These are phyloP conservation scores for Neoboletus subvelutipes DNA, from an alignment of 768 basidiomycete genomes.

Conservation along the genomic window DNA sequence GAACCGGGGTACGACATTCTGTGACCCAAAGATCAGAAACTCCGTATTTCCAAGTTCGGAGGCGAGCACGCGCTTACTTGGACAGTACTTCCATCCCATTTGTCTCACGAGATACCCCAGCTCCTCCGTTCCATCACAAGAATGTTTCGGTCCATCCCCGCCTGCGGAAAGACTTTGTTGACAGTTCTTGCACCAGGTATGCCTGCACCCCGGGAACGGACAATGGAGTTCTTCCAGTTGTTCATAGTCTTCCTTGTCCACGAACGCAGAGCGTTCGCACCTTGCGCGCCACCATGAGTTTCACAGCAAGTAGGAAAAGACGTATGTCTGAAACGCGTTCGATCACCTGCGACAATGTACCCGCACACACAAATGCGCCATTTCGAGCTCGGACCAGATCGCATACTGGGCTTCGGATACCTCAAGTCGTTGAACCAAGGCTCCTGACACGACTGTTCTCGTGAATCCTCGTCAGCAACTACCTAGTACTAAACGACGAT, in stretches of 20 bases:
- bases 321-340: neutral
- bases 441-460: slow-evolving; percentile 39
- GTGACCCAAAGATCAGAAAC: neutral
- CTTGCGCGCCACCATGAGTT: slow-evolving; percentile 36
- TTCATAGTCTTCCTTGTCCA: slow-evolving; percentile 50
- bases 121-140: slow-evolving; percentile 58
- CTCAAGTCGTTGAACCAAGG: slow-evolving; percentile 39
- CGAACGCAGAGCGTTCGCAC: slow-evolving; percentile 47
- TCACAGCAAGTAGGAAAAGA: neutral
- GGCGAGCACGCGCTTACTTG: slow-evolving; percentile 38
- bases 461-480: neutral
- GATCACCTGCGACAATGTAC: slow-evolving; percentile 50
- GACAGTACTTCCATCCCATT: slow-evolving; percentile 63
- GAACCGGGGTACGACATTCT: slow-evolving; percentile 48
- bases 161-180: slow-evolving; percentile 34
- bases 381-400: slow-evolving; percentile 46
- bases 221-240: slow-evolving; percentile 44
- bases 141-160: slow-evolving; percentile 42
- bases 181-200: slow-evolving; percentile 63
- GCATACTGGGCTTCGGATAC: slow-evolving; percentile 42
- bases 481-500: neutral
- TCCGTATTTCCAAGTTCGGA: neutral
- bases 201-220: slow-evolving; percentile 45
- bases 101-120: slow-evolving; percentile 47
- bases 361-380: slow-evolving; percentile 40